A percentile compares a stretch with the other conserved stretches of the same genome.
phyloP scores from a whole-genome alignment of 2,329 filamentous ascomycete species.

The Phoma herbarum region DNA sequence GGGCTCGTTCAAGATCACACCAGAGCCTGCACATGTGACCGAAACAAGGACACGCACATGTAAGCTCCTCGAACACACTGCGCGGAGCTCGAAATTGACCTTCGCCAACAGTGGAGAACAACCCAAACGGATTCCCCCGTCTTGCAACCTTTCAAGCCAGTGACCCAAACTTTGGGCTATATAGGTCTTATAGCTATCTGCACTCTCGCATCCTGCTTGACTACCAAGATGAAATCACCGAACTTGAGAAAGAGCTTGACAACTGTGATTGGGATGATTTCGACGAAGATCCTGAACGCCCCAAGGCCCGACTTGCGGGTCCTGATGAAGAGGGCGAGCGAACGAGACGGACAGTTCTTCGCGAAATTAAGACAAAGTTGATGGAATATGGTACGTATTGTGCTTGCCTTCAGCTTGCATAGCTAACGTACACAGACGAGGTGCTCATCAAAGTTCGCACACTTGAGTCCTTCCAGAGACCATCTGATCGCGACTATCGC shows the following conservation, averaged over 20 bases:
- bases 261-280: conserved; percentile 44
- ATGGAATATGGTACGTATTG: conserved; percentile 46
- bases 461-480: conserved; percentile 51
- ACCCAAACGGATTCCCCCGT: conserved; percentile 51
- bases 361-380: conserved; percentile 45
- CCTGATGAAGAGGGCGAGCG: conserved; percentile 3
- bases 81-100: no score
- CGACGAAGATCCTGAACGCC: conserved; percentile 29
- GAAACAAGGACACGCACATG: conserved; percentile 46
- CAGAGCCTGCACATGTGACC: conserved; percentile 42
- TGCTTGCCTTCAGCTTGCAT: no score
- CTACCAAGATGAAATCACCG: conserved; percentile 51
- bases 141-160: conserved; percentile 53
- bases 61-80: conserved; percentile 24
- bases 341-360: conserved; percentile 39
- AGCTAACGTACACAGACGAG: conserved; percentile 35
- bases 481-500: conserved; percentile 52
- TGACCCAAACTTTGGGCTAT: conserved; percentile 53
- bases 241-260: conserved; percentile 51
- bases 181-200: conserved; percentile 52
- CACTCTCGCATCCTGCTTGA: conserved; percentile 52
- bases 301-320: background rate
- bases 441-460: conserved; percentile 52
- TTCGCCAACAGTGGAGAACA: conserved; percentile 43
- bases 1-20: conserved; percentile 40